A percentile compares a stretch with the other conserved stretches of the same genome.
Conservation (phyloP, 371 early-diverging fungal species). For the Lichtheimia ornata region DNA sequence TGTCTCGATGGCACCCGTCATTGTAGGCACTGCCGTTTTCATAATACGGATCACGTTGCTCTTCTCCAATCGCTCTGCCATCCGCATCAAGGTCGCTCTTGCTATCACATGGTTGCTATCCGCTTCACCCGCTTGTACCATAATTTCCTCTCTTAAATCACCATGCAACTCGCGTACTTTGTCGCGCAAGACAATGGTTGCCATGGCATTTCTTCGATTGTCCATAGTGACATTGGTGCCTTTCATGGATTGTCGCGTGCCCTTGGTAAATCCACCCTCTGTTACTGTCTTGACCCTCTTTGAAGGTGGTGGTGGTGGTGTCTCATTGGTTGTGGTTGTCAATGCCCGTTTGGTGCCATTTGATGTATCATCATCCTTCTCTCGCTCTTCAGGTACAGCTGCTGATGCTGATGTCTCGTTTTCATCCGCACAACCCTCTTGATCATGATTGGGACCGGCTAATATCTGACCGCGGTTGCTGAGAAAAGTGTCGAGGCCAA, state of each 20-base stretch:
- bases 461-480: not conserved
- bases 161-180: slow-evolving; percentile 15
- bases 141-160: slow-evolving; percentile 11
- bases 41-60: slow-evolving; percentile 5
- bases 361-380: not conserved
- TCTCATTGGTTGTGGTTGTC: not conserved
- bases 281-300: not conserved
- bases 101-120: slow-evolving; percentile 7
- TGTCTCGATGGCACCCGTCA: slow-evolving; percentile 15
- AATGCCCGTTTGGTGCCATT: not conserved
- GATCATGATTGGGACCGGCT: not conserved
- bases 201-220: slow-evolving; percentile 14
- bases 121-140: slow-evolving; percentile 1
- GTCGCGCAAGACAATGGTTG: slow-evolving; percentile 15
- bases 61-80: slow-evolving; percentile 9
- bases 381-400: not conserved
- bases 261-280: not conserved
- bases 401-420: too few relatives aligned
- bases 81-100: slow-evolving; percentile 13
- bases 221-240: slow-evolving; percentile 14
- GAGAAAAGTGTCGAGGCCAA: slow-evolving; percentile 8
- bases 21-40: slow-evolving; percentile 7
- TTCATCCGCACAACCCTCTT: too few relatives aligned
- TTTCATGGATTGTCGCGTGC: slow-evolving; percentile 4
- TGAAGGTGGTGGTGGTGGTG: not conserved